Evolutionary conservation across 2,329 filamentous ascomycete genomes (phyloP).

Genomic region (Tolypocladium sp.): DNA sequence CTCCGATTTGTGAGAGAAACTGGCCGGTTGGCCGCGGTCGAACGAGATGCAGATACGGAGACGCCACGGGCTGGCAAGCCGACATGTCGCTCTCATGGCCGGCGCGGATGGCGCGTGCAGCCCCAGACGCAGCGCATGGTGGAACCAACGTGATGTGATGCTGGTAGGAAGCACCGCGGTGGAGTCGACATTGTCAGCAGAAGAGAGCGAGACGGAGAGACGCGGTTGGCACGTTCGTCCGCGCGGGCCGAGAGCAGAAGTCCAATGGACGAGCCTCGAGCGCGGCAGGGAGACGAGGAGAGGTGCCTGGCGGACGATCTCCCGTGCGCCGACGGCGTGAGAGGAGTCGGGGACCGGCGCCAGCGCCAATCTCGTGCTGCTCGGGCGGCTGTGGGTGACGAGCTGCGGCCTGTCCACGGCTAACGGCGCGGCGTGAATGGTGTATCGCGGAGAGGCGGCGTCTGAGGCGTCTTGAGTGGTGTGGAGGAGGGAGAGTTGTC

Average conservation of each 20-base stretch:
- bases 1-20: not conserved
- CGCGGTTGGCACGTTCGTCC: not conserved
- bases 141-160: not conserved
- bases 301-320: not conserved
- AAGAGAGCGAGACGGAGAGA: not conserved
- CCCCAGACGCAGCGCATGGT: not conserved
- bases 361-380: not conserved
- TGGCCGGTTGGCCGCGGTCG: not conserved
- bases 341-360: not conserved
- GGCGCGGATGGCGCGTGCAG: not conserved
- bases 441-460: not conserved
- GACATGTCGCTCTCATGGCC: not conserved
- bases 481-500: not conserved
- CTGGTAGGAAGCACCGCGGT: not conserved
- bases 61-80: not conserved
- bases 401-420: not conserved
- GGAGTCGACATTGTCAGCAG: not conserved
- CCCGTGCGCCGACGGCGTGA: not conserved
- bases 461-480: not conserved
- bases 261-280: not conserved
- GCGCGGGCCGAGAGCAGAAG: not conserved
- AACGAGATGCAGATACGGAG: not conserved
- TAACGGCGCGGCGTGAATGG: not conserved
- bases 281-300: not conserved
- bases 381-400: not conserved